Percentiles rank a stretch among this genome's conserved stretches.
Conservation (phyloP, 352 stramenopile species). For the Phytophthora tubulina region DNA sequence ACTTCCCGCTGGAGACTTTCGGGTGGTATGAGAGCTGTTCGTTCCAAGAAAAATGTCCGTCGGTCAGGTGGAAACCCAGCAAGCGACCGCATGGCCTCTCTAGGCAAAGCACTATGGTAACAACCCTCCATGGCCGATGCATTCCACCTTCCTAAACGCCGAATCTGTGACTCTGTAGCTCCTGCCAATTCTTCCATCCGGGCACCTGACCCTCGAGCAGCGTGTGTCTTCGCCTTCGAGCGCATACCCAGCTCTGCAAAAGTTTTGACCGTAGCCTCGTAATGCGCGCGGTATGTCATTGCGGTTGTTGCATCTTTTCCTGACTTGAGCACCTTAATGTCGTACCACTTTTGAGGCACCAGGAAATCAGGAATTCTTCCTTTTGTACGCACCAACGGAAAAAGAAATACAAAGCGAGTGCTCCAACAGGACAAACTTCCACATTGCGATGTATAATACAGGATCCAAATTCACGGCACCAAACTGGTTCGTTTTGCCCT, state of each 20-base stretch:
- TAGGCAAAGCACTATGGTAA: neutral
- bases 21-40: neutral
- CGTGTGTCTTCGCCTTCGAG: neutral
- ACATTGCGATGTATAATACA: slow-evolving; percentile 5
- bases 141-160: neutral
- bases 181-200: neutral
- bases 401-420: slow-evolving; percentile 17
- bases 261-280: neutral
- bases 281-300: neutral
- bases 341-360: neutral
- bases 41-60: neutral
- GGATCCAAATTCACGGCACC: neutral
- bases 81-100: neutral
- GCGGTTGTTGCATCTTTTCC: neutral
- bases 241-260: neutral
- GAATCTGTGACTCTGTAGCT: neutral
- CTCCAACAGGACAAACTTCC: slow-evolving; percentile 6
- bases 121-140: neutral
- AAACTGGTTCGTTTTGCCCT: neutral
- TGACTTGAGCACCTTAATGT: neutral
- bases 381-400: slow-evolving; percentile 4
- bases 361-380: neutral
- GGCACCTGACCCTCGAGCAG: neutral
- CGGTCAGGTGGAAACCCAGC: neutral
- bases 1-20: neutral